A percentile compares a stretch with the other conserved stretches of the same genome.
phyloP scores from a whole-genome alignment of 345 rosid genomes.

The Populus deltoides region DNA sequence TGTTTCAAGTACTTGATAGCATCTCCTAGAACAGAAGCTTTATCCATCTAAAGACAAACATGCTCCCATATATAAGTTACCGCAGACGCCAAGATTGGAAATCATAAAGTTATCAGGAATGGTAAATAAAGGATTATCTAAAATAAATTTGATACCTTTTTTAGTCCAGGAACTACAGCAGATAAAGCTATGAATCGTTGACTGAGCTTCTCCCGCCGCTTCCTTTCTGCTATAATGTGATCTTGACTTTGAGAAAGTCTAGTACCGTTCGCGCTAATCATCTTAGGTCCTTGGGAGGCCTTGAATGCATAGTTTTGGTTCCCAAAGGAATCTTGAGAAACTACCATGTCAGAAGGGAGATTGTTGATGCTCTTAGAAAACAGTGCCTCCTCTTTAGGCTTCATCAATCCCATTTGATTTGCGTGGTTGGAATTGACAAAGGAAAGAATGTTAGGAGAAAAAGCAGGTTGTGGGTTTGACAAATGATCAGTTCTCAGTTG shows the following conservation, averaged over 20 bases:
- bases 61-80: neutral
- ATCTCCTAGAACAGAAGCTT: conserved; percentile 91
- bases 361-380: conserved; percentile 18
- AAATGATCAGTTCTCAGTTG: conserved; percentile 30
- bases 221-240: conserved; percentile 69
- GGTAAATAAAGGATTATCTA: neutral
- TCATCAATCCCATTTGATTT: conserved; percentile 32
- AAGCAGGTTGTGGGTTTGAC: conserved; percentile 26
- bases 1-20: conserved; percentile 75
- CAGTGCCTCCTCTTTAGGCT: conserved; percentile 44
- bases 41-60: conserved; percentile 61
- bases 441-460: conserved; percentile 31
- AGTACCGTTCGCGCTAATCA: conserved; percentile 18
- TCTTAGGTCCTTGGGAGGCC: conserved; percentile 30
- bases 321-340: conserved; percentile 31
- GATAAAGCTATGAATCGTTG: conserved; percentile 60
- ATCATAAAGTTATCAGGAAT: neutral
- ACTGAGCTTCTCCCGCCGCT: conserved; percentile 65
- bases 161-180: conserved; percentile 64
- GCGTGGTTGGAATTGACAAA: conserved; percentile 22
- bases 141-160: conserved; percentile 42
- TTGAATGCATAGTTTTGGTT: conserved; percentile 37
- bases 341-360: conserved; percentile 23
- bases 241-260: conserved; percentile 47
- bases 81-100: neutral